Percentiles rank a stretch among this genome's conserved stretches.
These are phyloP conservation scores for Wickerhamomyces mucosus DNA, from an alignment of 805 yeast genomes.

Conservation along the genomic window DNA sequence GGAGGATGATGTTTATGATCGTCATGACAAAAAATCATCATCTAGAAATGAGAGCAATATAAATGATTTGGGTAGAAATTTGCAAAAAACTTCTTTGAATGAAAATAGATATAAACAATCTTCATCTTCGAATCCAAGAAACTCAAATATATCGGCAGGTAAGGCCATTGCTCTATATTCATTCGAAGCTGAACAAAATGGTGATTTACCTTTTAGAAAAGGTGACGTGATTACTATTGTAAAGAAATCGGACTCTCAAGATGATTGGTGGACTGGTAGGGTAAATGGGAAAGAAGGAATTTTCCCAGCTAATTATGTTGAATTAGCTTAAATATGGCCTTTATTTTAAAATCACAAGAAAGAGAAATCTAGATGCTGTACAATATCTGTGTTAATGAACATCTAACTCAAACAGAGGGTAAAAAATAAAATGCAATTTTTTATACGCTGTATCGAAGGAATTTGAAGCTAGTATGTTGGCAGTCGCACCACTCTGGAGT, in stretches of 20 bases:
- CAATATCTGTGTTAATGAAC: no score
- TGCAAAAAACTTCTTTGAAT: conserved; percentile 30
- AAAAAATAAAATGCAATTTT: no score
- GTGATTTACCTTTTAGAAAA: conserved; percentile 86
- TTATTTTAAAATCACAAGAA: no score
- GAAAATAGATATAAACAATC: conserved; percentile 26
- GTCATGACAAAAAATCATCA: conserved; percentile 23
- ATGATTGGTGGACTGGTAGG: conserved; percentile 99
- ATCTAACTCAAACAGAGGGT: no score
- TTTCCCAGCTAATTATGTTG: conserved; percentile 96
- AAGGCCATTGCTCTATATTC: conserved; percentile 87
- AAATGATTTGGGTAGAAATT: conserved; percentile 30
- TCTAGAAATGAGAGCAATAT: conserved; percentile 15
- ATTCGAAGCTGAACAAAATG: conserved; percentile 88
- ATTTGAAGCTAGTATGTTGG: no score
- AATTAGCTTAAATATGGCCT: conserved; percentile 36
- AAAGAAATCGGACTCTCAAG: conserved; percentile 78
- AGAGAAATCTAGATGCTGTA: no score
- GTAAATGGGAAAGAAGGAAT: conserved; percentile 79
- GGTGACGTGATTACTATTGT: conserved; percentile 88
- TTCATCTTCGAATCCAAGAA: conserved; percentile 2
- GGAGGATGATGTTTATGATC: conserved; percentile 85
- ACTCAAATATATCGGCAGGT: conserved; percentile 16
- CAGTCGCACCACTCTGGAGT: no score
- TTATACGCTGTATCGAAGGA: no score